These are phyloP conservation scores for Salinomyces thailandicus DNA, from an alignment of 2,329 filamentous ascomycete genomes.

Conservation along the genomic window DNA sequence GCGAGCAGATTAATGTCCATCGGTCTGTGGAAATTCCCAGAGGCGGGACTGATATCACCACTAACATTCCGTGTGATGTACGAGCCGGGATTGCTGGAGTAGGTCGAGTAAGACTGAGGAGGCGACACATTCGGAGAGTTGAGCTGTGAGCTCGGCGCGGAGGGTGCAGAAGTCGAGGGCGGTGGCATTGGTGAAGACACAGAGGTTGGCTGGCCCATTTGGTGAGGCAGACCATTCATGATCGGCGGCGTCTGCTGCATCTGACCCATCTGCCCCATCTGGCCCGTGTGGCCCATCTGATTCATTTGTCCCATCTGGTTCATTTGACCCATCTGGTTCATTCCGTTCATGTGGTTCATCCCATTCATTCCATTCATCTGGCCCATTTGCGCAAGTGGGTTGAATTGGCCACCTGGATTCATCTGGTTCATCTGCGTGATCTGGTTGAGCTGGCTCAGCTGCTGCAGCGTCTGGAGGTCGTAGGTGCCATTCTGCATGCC, in stretches of 20 bases:
- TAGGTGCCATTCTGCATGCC: slow-evolving; percentile 37
- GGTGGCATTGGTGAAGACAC: slow-evolving; percentile 46
- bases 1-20: slow-evolving; percentile 60
- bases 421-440: slow-evolving; percentile 30
- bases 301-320: slow-evolving; percentile 2
- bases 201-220: slow-evolving; percentile 1
- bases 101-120: slow-evolving; percentile 68
- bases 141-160: slow-evolving; percentile 74
- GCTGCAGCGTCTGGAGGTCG: slow-evolving; percentile 49
- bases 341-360: slow-evolving; percentile 7
- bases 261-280: slow-evolving; percentile 6
- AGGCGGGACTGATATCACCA: slow-evolving; percentile 38
- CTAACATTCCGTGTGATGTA: slow-evolving; percentile 47
- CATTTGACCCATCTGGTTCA: slow-evolving; percentile 3
- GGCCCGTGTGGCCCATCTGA: slow-evolving; percentile 3
- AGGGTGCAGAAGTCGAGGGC: slow-evolving; percentile 66
- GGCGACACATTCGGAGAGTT: slow-evolving; percentile 94
- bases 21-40: slow-evolving; percentile 32
- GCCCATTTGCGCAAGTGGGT: slow-evolving; percentile 7
- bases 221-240: background rate
- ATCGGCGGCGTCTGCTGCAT: slow-evolving; percentile 6
- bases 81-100: slow-evolving; percentile 48
- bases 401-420: slow-evolving; percentile 18
- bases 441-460: slow-evolving; percentile 68
- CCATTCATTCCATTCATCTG: slow-evolving; percentile 12